phyloP scores from a whole-genome alignment of 768 basidiomycete species.

The Phlegmacium glaucopus region DNA sequence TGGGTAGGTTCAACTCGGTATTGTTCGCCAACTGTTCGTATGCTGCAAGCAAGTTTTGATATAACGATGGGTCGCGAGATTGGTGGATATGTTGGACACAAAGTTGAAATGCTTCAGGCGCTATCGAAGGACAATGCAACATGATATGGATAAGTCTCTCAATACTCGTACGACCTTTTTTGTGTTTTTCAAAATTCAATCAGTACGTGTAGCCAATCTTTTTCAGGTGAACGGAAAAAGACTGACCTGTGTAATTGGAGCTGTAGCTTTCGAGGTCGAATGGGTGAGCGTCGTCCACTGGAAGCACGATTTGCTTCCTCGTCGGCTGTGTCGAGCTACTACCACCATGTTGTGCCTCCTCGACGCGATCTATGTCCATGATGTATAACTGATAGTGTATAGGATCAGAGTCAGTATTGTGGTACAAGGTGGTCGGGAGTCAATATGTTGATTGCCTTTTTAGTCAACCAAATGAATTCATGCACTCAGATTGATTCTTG shows the following conservation, averaged over 20 bases:
- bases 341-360: constrained; percentile 14
- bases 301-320: constrained; percentile 30
- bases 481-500: not conserved
- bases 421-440: too few species aligned
- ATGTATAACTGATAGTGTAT: not conserved
- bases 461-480: not conserved
- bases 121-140: constrained; percentile 59
- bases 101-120: constrained; percentile 66
- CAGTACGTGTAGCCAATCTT: not conserved
- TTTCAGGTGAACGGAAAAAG: too few species aligned
- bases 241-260: constrained; percentile 67
- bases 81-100: constrained; percentile 61
- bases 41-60: constrained; percentile 44
- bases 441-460: constrained; percentile 1
- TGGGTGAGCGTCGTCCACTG: constrained; percentile 76
- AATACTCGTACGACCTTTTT: constrained; percentile 80
- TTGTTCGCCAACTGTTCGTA: constrained; percentile 47
- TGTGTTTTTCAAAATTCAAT: not conserved
- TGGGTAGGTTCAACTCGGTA: constrained; percentile 38
- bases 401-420: constrained; percentile 2
- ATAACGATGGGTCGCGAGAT: constrained; percentile 66
- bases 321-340: constrained; percentile 17
- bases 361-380: constrained; percentile 43
- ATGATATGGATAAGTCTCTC: constrained; percentile 72
- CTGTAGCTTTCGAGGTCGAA: constrained; percentile 86